Base-by-base conservation (phyloP, 345 rosid genomes). In the Populus deltoides region DNA sequence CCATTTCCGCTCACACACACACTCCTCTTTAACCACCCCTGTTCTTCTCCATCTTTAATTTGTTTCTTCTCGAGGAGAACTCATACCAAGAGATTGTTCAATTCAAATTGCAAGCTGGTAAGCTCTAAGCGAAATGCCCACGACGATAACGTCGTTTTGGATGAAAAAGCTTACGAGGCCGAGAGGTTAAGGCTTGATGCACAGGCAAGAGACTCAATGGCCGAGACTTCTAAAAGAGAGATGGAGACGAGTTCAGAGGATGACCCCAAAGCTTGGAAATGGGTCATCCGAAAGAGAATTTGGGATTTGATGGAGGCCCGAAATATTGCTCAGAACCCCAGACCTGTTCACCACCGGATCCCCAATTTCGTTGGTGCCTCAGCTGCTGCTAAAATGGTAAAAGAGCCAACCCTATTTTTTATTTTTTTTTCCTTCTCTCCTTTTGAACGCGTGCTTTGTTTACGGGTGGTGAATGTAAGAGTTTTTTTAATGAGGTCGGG, bases 311-410 rank as follows among this genome's bases (percentile, higher is more conserved):
- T 94, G 97, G 98, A 93, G 84, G 86, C 91, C 65, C 83, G 81
- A 33, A 89, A 90, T 69, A 63, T 88, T 57, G 88, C 97, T 5
- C 92, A 90, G 87, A 94, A 83, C 69, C 98, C 97, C 39, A 85
- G 97, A 70, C 97, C 98, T 33, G 97, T 93, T 81, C 94, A 91
- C 75, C 97, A 94, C 77, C 92, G 97, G 1, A 93, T 94, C 68
- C 98, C 98, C 78, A 94, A 93, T 79, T 94, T 92, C 79, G 84
- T 90, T n/a, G 98, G 97, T 49, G 93, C 95, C 7, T 36, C 97
- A 0, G 76, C 89, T 35, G 97, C 98, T 27, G 97, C 97, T 66
- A 67, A 70, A 55, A 90, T 89, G 74, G 97, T 94, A 35, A 47
- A 47, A 53, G 61, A 22, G n/a, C 8, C 24, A n/a, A 53, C 61